A percentile compares a stretch with the other conserved stretches of the same genome.
These are phyloP conservation scores for Strobilomyces dryophilus DNA, from an alignment of 768 basidiomycete species.

Conservation along the genomic window DNA sequence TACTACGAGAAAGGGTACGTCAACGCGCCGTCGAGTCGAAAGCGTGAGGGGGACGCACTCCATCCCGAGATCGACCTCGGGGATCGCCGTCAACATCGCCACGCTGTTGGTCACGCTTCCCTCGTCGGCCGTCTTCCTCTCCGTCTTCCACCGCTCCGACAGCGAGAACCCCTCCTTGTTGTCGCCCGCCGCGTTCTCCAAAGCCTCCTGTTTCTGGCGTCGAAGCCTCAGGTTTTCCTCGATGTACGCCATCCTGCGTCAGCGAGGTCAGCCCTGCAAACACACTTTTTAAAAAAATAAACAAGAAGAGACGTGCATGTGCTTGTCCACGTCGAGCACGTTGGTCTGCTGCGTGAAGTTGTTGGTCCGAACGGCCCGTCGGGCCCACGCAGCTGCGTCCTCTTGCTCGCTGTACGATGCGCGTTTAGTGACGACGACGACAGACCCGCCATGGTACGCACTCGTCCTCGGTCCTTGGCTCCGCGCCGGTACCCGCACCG, in stretches of 20 bases:
- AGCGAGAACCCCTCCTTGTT: slow-evolving; percentile 74
- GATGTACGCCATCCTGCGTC: slow-evolving; percentile 87
- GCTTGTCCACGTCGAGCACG: slow-evolving; percentile 93
- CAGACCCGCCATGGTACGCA: slow-evolving; percentile 27
- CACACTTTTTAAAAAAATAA: neutral
- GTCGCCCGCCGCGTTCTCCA: slow-evolving; percentile 40
- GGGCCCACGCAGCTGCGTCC: slow-evolving; percentile 65
- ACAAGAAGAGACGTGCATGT: slow-evolving; percentile 61
- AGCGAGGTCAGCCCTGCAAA: neutral
- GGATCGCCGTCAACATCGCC: slow-evolving; percentile 96
- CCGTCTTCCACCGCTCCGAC: slow-evolving; percentile 61
- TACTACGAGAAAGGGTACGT: slow-evolving; percentile 37
- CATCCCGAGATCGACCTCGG: slow-evolving; percentile 97
- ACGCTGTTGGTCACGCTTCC: slow-evolving; percentile 91
- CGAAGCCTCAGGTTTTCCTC: slow-evolving; percentile 87
- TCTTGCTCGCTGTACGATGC: slow-evolving; percentile 46
- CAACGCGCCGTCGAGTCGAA: too few species aligned
- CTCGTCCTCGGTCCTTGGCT: slow-evolving; percentile 44
- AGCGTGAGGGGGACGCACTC: slow-evolving; percentile 58
- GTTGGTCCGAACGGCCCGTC: slow-evolving; percentile 73
- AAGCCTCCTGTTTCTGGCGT: slow-evolving; percentile 49
- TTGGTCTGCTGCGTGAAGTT: slow-evolving; percentile 99
- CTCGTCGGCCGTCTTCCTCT: slow-evolving; percentile 63
- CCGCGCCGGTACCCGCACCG: neutral
- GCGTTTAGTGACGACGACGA: neutral